Conservation (phyloP, 768 basidiomycete genomes). For the Mycena filopes region DNA sequence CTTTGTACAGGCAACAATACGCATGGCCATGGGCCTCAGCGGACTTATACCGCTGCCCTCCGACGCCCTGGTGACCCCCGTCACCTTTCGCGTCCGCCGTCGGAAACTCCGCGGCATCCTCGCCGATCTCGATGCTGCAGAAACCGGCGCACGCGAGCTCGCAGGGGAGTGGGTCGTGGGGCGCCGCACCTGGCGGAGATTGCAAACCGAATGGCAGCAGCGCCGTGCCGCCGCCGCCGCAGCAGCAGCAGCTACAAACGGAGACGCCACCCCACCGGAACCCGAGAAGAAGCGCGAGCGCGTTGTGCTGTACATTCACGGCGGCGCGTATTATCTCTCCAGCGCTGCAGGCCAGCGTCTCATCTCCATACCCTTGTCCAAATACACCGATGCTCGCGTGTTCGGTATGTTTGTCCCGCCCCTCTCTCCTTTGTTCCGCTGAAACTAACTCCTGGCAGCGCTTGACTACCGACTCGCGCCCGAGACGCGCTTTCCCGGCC, state of each 20-base stretch:
- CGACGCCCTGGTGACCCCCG: constrained; percentile 94
- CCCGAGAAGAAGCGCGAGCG: constrained; percentile 68
- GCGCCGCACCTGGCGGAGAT: constrained; percentile 85
- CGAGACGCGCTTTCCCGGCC: constrained; percentile 93
- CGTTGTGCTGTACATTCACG: constrained; percentile 94
- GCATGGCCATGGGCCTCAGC: constrained; percentile 77
- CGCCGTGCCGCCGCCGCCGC: constrained; percentile 46
- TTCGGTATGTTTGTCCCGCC: constrained; percentile 62
- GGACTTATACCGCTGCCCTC: constrained; percentile 88
- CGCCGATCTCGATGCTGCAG: constrained; percentile 73
- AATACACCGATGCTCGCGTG: constrained; percentile 88
- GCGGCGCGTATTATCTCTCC: constrained; percentile 82
- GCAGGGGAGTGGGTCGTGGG: constrained; percentile 98
- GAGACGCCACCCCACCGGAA: constrained; percentile 34
- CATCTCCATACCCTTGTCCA: constrained; percentile 91
- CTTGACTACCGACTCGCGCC: constrained; percentile 97
- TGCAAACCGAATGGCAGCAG: constrained; percentile 83
- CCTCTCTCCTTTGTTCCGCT: neutral
- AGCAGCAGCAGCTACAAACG: neutral
- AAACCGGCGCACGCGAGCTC: constrained; percentile 83
- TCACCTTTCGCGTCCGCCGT: constrained; percentile 85
- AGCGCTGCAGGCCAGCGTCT: constrained; percentile 91
- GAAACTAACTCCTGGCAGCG: constrained; percentile 55
- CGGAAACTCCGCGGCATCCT: constrained; percentile 85
- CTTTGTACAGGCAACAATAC: constrained; percentile 56